Percentiles rank a stretch among this genome's conserved stretches.
phyloP scores from a whole-genome alignment of 441 rosid species.

The Erysimum cheiri region DNA sequence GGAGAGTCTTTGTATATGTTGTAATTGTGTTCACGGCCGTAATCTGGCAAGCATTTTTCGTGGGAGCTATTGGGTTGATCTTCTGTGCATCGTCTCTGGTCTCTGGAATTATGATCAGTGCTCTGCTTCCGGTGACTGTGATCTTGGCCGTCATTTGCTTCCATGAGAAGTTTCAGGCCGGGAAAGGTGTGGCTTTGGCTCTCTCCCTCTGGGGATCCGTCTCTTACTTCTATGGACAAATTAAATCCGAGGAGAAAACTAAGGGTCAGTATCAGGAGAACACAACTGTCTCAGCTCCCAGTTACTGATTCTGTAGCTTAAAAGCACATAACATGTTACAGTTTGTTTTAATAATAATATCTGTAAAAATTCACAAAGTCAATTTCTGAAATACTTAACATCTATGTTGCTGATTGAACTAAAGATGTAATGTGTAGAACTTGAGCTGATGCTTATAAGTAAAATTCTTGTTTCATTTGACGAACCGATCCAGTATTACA shows the following conservation, averaged over 20 bases:
- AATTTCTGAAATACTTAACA: neutral
- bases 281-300: conserved; percentile 37
- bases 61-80: conserved; percentile 38
- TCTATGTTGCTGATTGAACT: neutral
- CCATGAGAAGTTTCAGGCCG: conserved; percentile 39
- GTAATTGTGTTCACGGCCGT: conserved; percentile 31
- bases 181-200: conserved; percentile 38
- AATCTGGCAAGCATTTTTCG: conserved; percentile 34
- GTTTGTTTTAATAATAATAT: neutral
- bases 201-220: conserved; percentile 40
- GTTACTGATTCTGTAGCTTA: conserved; percentile 20
- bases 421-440: neutral
- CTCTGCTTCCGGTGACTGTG: conserved; percentile 35
- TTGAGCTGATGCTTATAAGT: neutral
- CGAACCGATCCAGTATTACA: conserved; percentile 16
- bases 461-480: neutral
- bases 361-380: neutral
- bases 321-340: conserved; percentile 1
- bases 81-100: conserved; percentile 40
- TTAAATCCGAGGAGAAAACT: neutral
- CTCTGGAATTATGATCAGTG: conserved; percentile 36
- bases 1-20: conserved; percentile 31
- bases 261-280: conserved; percentile 1
- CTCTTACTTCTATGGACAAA: conserved; percentile 39
- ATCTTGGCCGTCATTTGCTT: conserved; percentile 36